Base-by-base conservation (phyloP, 441 rosid genomes). In the Pelargonium australe region DNA sequence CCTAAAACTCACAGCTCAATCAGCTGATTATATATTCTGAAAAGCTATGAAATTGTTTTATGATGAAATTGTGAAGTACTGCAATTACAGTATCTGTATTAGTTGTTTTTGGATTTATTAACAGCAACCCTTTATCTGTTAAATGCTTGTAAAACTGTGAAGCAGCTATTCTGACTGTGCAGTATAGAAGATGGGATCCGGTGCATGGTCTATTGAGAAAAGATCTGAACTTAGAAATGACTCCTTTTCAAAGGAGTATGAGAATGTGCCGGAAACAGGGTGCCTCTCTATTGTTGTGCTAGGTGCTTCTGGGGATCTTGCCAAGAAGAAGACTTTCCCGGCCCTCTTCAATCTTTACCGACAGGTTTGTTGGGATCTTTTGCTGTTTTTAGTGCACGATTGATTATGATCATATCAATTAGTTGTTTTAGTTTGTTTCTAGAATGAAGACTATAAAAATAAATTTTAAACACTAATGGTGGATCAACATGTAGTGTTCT, bases 301-400 rank as follows among this genome's bases (percentile, higher is more conserved):
- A 28, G 99, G 99, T 78, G 99, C 99, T 68, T 89, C 97, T 70
- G 97, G 97, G 80, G 99, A 94, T 88, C 96, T 94, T 68, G 99
- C 99, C 71, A 94, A 91, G 89, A 94, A 94, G 87, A 94, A 94
- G 84, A 94, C 99, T 70, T 94, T 94, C 71, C 97, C 99, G 23
- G 99, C 99, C 7, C 95, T 94, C 34, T 94, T 85, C 88, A 75
- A 92, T 80, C 93, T 95, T 41, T 92, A 81, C 67, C 88, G 89
- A 20, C 96, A 90, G 97, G 99, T 92, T 64, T 61, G 67, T 31
- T 25, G n/a, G 2, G 23, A 37, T 65, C 51, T 19, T 41, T 14
- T 41, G 25, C 10, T 65, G 53, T 9, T 65, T 19, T 20, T 41
- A 45, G 13, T 9, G 10, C 31, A 14, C 17, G 37, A 40, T 17